These are phyloP conservation scores for Coemansia sp. DNA, from an alignment of 192 early-diverging fungal genomes.

Conservation along the genomic window DNA sequence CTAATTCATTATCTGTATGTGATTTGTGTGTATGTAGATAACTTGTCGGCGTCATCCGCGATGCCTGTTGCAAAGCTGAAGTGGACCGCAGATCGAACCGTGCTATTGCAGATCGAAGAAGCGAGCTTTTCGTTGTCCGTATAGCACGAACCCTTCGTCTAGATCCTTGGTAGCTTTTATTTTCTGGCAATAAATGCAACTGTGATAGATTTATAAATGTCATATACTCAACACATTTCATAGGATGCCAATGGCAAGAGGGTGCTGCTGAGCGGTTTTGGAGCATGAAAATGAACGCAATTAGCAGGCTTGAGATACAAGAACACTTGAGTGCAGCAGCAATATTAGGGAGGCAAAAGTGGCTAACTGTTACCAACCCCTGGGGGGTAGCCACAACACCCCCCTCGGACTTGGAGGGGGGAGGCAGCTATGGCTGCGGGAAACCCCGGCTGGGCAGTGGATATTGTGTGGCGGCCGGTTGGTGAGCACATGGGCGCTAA, in stretches of 20 bases:
- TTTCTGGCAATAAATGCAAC: neutral
- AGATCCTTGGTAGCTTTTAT: neutral
- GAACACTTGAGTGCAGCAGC: neutral
- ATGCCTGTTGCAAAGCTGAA: slow-evolving; percentile 28
- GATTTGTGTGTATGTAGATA: slow-evolving; percentile 12
- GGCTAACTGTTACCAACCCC: neutral
- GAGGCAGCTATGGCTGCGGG: slow-evolving; percentile 2
- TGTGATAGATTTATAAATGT: neutral
- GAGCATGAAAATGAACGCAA: slow-evolving; percentile 1
- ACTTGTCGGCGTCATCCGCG: slow-evolving; percentile 17
- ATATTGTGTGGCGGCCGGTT: slow-evolving; percentile 7
- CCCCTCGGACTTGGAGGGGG: neutral
- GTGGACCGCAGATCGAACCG: slow-evolving; percentile 49
- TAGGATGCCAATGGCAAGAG: neutral
- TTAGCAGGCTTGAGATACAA: neutral
- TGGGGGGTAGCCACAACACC: neutral
- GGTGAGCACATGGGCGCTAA: neutral
- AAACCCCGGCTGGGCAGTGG: slow-evolving; percentile 8
- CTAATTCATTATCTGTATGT: too few relatives aligned
- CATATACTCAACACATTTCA: neutral
- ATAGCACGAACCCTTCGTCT: neutral
- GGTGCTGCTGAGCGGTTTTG: slow-evolving; percentile 1
- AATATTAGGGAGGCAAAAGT: slow-evolving; percentile 2
- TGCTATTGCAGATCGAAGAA: slow-evolving; percentile 43
- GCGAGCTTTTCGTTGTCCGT: slow-evolving; percentile 51